Conservation (phyloP, 208 protist genomes). For the Polymyxa betae region DNA sequence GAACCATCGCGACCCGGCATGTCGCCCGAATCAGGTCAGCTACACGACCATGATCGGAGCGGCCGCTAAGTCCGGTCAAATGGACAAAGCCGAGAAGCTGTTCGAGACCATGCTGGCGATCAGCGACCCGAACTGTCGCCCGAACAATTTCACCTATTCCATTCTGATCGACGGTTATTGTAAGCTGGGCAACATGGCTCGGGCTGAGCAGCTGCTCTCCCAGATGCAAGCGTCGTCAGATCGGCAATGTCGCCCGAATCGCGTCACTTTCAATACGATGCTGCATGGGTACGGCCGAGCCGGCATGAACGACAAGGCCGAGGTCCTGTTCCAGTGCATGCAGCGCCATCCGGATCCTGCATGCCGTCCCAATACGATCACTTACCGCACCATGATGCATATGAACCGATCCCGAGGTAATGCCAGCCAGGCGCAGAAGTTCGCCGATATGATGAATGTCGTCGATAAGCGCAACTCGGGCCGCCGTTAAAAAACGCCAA, state of each 20-base stretch:
- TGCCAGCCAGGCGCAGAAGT: conserved; percentile 21
- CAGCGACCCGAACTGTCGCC: conserved; percentile 19
- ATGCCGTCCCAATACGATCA: conserved; percentile 39
- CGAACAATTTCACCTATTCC: conserved; percentile 50
- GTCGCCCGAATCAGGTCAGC: conserved; percentile 45
- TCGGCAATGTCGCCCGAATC: conserved; percentile 27
- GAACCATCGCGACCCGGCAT: conserved; percentile 49
- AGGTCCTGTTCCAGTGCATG: conserved; percentile 43
- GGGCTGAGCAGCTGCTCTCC: conserved; percentile 34
- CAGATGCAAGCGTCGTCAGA: conserved; percentile 10
- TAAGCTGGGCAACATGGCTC: conserved; percentile 50
- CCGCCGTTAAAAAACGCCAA: background rate
- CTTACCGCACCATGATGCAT: conserved; percentile 49
- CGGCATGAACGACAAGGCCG: conserved; percentile 19
- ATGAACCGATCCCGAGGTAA: conserved; percentile 45
- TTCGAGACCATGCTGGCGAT: conserved; percentile 48
- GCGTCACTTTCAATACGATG: conserved; percentile 51
- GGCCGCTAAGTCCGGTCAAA: conserved; percentile 40
- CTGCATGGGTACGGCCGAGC: conserved; percentile 47
- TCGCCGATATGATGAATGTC: conserved; percentile 46
- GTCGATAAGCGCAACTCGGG: conserved; percentile 14
- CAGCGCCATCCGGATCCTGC: conserved; percentile 14
- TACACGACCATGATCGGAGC: conserved; percentile 51
- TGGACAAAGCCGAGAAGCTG: conserved; percentile 46
- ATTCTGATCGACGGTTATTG: conserved; percentile 52